Percentiles rank a stretch among this genome's conserved stretches.
Evolutionary conservation across 2,329 filamentous ascomycete species (phyloP).

Genomic region (Pseudogymnoascus sp.): DNA sequence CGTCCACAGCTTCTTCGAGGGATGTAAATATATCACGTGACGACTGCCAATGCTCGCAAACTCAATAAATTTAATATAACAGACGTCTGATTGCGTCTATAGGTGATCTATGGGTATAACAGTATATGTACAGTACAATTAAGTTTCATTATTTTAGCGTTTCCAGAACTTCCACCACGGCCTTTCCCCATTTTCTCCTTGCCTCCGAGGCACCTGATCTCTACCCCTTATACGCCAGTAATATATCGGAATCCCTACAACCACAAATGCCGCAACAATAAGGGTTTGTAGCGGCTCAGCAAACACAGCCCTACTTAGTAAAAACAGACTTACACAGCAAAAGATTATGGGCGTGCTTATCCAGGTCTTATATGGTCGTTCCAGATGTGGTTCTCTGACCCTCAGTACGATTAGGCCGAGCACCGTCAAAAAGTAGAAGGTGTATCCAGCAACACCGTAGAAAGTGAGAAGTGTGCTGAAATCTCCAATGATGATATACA

Average conservation of each 20-base stretch:
- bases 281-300: slow-evolving; percentile 85
- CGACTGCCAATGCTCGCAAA: background rate
- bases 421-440: slow-evolving; percentile 94
- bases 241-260: slow-evolving; percentile 77
- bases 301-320: slow-evolving; percentile 82
- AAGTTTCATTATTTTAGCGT: slow-evolving; percentile 27
- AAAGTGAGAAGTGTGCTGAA: slow-evolving; percentile 91
- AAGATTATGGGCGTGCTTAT: slow-evolving; percentile 96
- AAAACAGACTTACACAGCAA: slow-evolving; percentile 91
- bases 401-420: slow-evolving; percentile 85
- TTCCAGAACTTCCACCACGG: slow-evolving; percentile 56
- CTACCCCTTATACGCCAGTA: slow-evolving; percentile 72
- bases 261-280: slow-evolving; percentile 76
- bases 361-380: slow-evolving; percentile 91
- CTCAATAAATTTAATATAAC: background rate
- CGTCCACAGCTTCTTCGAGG: background rate
- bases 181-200: slow-evolving; percentile 32
- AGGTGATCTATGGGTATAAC: slow-evolving; percentile 5
- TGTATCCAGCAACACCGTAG: slow-evolving; percentile 94
- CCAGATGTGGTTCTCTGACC: slow-evolving; percentile 76
- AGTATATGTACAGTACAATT: slow-evolving; percentile 7
- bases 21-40: background rate
- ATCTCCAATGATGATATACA: slow-evolving; percentile 79
- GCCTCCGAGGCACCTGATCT: slow-evolving; percentile 40
- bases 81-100: background rate